A percentile compares a stretch with the other conserved stretches of the same genome.
phyloP scores from a whole-genome alignment of 108 stramenopile genomes.

The Schizochytrium sp. region DNA sequence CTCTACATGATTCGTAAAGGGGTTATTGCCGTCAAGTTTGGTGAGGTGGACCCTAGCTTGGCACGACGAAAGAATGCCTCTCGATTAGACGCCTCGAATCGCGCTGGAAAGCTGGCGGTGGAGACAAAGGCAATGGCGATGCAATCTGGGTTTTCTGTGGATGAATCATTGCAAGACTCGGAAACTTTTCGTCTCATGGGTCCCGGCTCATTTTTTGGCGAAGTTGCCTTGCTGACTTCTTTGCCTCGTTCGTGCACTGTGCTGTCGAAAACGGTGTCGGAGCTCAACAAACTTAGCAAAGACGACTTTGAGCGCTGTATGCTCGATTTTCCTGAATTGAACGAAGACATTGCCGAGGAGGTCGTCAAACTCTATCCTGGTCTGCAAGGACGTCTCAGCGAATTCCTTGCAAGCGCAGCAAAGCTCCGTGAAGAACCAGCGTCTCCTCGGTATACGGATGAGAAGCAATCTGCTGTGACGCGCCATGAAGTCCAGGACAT shows the following conservation, averaged over 20 bases:
- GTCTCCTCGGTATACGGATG: background rate
- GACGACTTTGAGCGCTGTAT: background rate
- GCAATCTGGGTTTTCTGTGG: background rate
- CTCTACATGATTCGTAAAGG: background rate
- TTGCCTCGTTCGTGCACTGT: background rate
- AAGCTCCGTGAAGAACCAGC: background rate
- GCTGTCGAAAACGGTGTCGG: background rate
- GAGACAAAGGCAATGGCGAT: background rate
- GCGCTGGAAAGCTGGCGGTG: background rate
- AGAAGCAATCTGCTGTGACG: background rate
- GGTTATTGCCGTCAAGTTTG: background rate
- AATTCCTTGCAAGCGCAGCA: background rate
- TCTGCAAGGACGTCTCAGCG: background rate
- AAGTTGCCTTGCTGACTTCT: background rate
- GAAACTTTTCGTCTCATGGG: background rate
- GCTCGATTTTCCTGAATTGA: background rate
- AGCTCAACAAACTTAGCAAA: background rate
- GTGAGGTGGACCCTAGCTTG: background rate
- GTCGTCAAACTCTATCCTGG: background rate
- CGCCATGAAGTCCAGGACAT: background rate
- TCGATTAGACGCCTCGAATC: background rate
- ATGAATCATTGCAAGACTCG: background rate
- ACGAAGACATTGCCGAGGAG: background rate
- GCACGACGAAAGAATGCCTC: background rate
- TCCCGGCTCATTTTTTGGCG: background rate